Percentiles rank a stretch among this genome's conserved stretches.
phyloP scores from a whole-genome alignment of 1,284 basidiomycete species.

The Leccinum holopus region DNA sequence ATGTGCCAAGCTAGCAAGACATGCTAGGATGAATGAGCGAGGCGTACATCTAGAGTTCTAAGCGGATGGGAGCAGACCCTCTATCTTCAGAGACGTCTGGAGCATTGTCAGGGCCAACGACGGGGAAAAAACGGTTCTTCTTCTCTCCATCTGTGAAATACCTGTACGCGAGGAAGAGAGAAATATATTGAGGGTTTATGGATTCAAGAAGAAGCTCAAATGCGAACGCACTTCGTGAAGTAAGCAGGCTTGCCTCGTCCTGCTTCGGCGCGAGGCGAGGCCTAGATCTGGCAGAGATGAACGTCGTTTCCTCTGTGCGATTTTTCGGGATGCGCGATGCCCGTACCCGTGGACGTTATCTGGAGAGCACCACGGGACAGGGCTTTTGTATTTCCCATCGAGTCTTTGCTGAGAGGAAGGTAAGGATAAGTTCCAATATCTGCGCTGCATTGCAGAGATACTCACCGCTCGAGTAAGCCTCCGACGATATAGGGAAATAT shows the following conservation, averaged over 20 bases:
- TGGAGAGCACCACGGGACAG: conserved; percentile 88
- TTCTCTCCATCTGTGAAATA: too few relatives aligned
- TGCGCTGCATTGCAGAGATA: conserved; percentile 1
- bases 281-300: conserved; percentile 92
- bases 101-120: too few relatives aligned
- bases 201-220: not conserved
- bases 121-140: too few relatives aligned
- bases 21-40: too few relatives aligned
- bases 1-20: conserved; percentile 15
- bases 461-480: conserved; percentile 77
- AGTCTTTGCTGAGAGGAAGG: conserved; percentile 61
- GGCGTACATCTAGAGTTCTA: too few relatives aligned
- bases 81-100: too few relatives aligned
- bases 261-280: conserved; percentile 54
- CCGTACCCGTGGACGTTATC: conserved; percentile 87
- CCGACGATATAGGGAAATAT: conserved; percentile 86
- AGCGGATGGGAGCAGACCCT: too few relatives aligned
- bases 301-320: conserved; percentile 57
- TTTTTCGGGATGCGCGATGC: conserved; percentile 83
- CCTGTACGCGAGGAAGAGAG: too few relatives aligned
- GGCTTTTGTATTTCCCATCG: conserved; percentile 86
- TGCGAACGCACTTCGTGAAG: conserved; percentile 13
- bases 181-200: too few relatives aligned
- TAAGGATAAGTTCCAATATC: conserved; percentile 5
- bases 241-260: conserved; percentile 45